Evolutionary conservation across 2,329 filamentous ascomycete species (phyloP), one percentile per base, ranked within the genome.

Genomic region (Colletotrichum cordylinicola): DNA sequence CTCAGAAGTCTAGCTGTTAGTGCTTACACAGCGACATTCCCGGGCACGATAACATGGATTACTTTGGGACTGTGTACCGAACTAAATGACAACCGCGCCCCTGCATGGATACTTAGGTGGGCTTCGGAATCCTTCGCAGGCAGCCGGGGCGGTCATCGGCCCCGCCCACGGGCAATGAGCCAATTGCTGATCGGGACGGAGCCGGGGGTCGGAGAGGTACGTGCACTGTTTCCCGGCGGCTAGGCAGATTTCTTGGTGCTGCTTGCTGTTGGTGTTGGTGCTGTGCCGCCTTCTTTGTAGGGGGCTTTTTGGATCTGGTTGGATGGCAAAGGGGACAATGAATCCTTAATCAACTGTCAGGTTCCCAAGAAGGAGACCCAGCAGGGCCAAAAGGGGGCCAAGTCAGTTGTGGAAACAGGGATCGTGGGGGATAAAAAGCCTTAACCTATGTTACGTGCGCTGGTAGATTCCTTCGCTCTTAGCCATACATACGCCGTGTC

Each of bases 1-100:
- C 58, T 33, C 43, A 52, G n/a, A 52, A 52, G 43, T 52, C 43
- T 13, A 21, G 43, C 12, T 52, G 43, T 52, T 52, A 52, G 43
- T 52, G n/a, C 10, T 24, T 4, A 21, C n/a, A 8, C 6, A 1
- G 2, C 13, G n/a, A 8, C 1, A 0, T 3, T 0, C 0, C 6
- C 43, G 2, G 3, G n/a, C 3, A 52, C 8, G 13, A 6, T 21
- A 52, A 52, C 43, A 8, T 8, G n/a, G 12, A 21, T 6, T 52
- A 52, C 43, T 52, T 52, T 21, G 4, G 6, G 6, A 12, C 6
- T 4, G 33, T 9, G 31, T 33, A 64, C 33, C 13, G 10, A 39
- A 16, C 13, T 35, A 21, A 18, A n/a, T 10, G 15, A 39, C n/a
- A 4, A 65, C 24, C 61, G 61, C 61, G 35, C 39, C 35, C 37